Conservation (phyloP, 495 filamentous ascomycete species). For the Neurospora tetraspora region DNA sequence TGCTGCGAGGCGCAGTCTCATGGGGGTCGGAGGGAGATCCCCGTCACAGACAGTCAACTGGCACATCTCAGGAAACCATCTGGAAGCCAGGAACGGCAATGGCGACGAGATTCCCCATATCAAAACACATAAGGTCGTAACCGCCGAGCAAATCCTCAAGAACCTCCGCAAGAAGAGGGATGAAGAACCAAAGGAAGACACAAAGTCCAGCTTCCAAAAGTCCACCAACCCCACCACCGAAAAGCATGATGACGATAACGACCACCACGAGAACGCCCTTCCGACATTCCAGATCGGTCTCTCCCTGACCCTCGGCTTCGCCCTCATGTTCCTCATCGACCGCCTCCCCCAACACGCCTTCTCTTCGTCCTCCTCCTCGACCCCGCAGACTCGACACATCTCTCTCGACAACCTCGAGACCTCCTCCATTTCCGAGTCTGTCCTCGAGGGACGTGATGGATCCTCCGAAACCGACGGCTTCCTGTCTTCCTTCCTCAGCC, state of each 20-base stretch:
- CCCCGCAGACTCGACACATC: conserved; percentile 54
- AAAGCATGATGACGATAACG: conserved; percentile 10
- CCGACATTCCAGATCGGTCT: conserved; percentile 63
- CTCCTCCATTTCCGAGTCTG: conserved; percentile 21
- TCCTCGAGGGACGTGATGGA: conserved; percentile 26
- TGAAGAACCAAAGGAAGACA: background rate
- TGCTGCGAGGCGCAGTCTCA: background rate
- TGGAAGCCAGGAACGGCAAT: background rate
- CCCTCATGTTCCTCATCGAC: conserved; percentile 96
- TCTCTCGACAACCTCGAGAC: conserved; percentile 67
- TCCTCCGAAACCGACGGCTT: conserved; percentile 33
- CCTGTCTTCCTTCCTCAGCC: conserved; percentile 33
- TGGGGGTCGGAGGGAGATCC: background rate
- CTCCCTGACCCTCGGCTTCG: conserved; percentile 78
- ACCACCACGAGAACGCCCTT: conserved; percentile 26
- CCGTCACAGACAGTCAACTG: background rate
- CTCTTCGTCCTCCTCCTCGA: conserved; percentile 42
- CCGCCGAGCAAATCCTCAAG: background rate
- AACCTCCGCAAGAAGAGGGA: background rate
- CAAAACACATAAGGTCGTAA: background rate
- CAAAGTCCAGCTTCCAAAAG: background rate
- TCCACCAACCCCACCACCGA: background rate
- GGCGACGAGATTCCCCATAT: background rate
- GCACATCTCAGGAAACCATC: background rate
- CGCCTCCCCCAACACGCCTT: conserved; percentile 65